Conservation (phyloP, 345 rosid species). For the Populus tremula region DNA sequence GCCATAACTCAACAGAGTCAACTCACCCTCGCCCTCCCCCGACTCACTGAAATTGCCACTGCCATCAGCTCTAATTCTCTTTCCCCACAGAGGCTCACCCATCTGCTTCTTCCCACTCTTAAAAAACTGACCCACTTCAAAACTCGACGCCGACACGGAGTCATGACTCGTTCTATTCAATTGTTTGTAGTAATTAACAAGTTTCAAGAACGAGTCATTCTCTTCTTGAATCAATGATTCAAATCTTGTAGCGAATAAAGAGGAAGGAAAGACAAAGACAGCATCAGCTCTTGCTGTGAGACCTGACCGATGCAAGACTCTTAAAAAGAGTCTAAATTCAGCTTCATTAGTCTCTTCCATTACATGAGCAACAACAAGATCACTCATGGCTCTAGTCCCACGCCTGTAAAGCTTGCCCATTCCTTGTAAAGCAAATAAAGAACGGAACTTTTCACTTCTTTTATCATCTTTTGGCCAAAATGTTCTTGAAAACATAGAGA, state of each 20-base stretch:
- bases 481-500: conserved; percentile 6
- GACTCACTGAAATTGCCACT: conserved; percentile 17
- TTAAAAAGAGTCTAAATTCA: conserved; percentile 59
- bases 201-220: conserved; percentile 62
- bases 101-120: conserved; percentile 32
- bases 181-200: conserved; percentile 32
- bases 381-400: conserved; percentile 56
- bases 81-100: conserved; percentile 81
- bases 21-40: conserved; percentile 30
- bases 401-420: conserved; percentile 61
- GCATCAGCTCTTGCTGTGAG: conserved; percentile 60
- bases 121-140: conserved; percentile 44
- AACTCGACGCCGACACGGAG: conserved; percentile 31
- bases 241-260: conserved; percentile 30
- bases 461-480: not conserved
- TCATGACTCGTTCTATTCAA: conserved; percentile 25
- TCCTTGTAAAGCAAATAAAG: conserved; percentile 52
- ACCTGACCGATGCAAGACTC: conserved; percentile 66
- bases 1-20: conserved; percentile 60
- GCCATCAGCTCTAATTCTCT: conserved; percentile 38
- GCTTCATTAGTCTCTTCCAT: conserved; percentile 46
- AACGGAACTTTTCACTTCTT: not conserved
- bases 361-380: conserved; percentile 61
- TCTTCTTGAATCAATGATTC: conserved; percentile 48
- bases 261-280: conserved; percentile 48